Evolutionary conservation across 352 stramenopile species (phyloP), one percentile per base, ranked within the genome.

Genomic region (Globisporangium sylvaticum): DNA sequence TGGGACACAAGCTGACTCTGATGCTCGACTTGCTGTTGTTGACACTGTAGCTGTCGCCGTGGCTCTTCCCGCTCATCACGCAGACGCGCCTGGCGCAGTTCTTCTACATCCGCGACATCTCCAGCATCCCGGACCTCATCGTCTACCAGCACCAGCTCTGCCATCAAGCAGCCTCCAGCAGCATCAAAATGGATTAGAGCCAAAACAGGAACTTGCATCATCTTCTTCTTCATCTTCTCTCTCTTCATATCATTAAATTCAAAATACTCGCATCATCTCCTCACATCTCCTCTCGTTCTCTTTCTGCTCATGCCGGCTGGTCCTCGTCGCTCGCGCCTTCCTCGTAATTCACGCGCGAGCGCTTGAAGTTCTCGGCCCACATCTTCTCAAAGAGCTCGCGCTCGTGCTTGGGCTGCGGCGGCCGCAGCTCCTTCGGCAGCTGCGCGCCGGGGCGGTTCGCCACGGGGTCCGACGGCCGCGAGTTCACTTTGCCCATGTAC

Each of bases 281-380:
- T 25, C 18, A 8, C n/a, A 27, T 15, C 54, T 25, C 20, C 46
- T 24, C 8, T 55, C 39, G 24, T 54, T 22, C 15, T 64, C 58
- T 14, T 31, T 42, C 6, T 29, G 20, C 18, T 63, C 22, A 66
- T 39, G 24, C 48, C 14, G 61, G 42, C 46, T 54, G 34, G 0
- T 24, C n/a, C n/a, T 29, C 48, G 29, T 66, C 52, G 9, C 39
- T 52, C 4, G 1, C 34, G 32, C 37, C 55, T 32, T 50, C 63
- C 31, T 70, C 68, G 59, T 95, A 95, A 31, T 94, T 76, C 31
- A 95, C 88, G 29, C 76, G 84, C 29, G 93, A 98, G 39, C 91
- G 78, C 53, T 94, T 90, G 79, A 99, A 98, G 75, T 99, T 98
- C 71, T 99, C 90, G 8, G 91, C 90, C 96, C 96, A 99, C 79